phyloP scores from a whole-genome alignment of 2,329 filamentous ascomycete species.

The Coniella lustricola region DNA sequence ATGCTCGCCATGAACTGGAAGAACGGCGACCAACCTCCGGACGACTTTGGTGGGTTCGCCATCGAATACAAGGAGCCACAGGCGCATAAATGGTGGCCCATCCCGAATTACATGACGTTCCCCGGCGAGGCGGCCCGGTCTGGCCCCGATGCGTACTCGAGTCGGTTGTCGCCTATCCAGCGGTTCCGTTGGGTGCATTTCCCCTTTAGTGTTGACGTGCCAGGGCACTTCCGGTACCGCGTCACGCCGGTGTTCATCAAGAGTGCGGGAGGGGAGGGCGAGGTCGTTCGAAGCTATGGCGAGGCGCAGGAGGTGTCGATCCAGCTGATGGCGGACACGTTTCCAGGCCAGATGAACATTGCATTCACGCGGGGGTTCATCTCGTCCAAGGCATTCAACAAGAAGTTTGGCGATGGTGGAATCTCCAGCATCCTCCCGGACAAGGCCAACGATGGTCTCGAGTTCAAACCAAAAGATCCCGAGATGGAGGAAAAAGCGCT shows the following conservation, averaged over 20 bases:
- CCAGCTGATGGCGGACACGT: slow-evolving; percentile 18
- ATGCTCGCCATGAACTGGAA: slow-evolving; percentile 21
- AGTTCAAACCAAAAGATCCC: slow-evolving; percentile 17
- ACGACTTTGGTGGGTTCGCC: slow-evolving; percentile 19
- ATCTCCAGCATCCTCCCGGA: slow-evolving; percentile 18
- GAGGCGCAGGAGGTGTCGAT: slow-evolving; percentile 18
- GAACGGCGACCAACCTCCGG: slow-evolving; percentile 13
- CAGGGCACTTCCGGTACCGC: slow-evolving; percentile 17
- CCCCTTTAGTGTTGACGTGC: slow-evolving; percentile 15
- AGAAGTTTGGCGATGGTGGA: slow-evolving; percentile 16
- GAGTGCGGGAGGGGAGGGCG: slow-evolving; percentile 1
- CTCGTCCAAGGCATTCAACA: slow-evolving; percentile 18
- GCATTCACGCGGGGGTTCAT: slow-evolving; percentile 20
- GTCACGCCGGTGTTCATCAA: slow-evolving; percentile 20
- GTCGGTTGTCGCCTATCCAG: slow-evolving; percentile 19
- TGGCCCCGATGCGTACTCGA: slow-evolving; percentile 17
- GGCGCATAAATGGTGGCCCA: slow-evolving; percentile 15
- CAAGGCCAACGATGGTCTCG: slow-evolving; percentile 18
- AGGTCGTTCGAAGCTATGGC: slow-evolving; percentile 16
- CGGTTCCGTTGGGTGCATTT: slow-evolving; percentile 20
- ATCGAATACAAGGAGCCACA: slow-evolving; percentile 18
- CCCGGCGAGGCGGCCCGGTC: slow-evolving; percentile 12
- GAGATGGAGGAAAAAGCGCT: slow-evolving; percentile 17
- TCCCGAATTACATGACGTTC: slow-evolving; percentile 18
- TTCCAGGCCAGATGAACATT: slow-evolving; percentile 19